Evolutionary conservation across 179 eudicot species (phyloP), one percentile per base, ranked within the genome.

Genomic region (Vitellaria paradoxa): DNA sequence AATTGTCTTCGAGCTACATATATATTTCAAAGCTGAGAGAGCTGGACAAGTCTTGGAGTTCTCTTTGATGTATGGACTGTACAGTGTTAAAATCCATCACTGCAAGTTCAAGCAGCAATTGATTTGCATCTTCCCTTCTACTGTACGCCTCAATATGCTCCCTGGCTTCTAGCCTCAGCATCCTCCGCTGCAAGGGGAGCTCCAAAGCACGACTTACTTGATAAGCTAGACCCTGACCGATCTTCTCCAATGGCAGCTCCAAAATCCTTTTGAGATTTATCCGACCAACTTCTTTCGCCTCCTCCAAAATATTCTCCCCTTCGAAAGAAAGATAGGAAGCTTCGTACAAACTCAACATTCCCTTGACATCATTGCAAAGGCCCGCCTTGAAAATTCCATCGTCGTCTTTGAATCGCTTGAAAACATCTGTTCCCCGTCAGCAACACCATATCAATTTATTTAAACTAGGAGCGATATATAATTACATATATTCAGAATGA

Each of bases 311-410:
- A 7, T 1, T 40, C 76, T 84, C 84, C 14, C 72, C 84, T 49
- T 76, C 80, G 9, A 77, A 26, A 7, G 78, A 81, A n/a, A 83
- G 63, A 68, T 76, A 49, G 30, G 90, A 87, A 74, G 88, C 90
- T 81, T 85, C 90, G 21, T 82, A 85, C 21, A 87, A 77, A 61
- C 74, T 77, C 47, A 85, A 7, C 57, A 87, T 17, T 9, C 83
- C 85, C 42, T 75, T 60, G 0, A 81, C 69, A 52, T 85, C 85
- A 11, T 37, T 50, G 37, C 57, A 11, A 10, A 66, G 20, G 61
- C 72, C 26, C 11, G 62, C 23, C 20, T 13, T 69, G 74, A 81
- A 81, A 24, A 56, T 69, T 5, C 82, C 87, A 9, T 17, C 45
- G 0, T 46, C 62, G 4, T 81, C 78, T 74, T 60, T 65, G 66